Evolutionary conservation across 148 eudicot species (phyloP).

Genomic region (Pharnaceum exiguum): DNA sequence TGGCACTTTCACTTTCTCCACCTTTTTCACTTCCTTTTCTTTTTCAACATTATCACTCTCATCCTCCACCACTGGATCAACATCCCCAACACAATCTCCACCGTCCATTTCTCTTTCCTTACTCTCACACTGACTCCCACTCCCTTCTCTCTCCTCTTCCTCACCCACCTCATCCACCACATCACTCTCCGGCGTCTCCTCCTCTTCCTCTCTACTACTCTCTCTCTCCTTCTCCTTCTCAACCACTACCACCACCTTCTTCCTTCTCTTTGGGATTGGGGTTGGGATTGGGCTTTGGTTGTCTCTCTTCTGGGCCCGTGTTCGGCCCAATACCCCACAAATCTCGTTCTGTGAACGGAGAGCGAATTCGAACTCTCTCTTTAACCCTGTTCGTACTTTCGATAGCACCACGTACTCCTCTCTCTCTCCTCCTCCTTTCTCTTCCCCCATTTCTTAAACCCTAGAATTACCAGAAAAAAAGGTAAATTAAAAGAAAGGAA

Average conservation of each 20-base stretch:
- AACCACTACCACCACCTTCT: slow-evolving; percentile 3
- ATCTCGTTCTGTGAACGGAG: slow-evolving; percentile 49
- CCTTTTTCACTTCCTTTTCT: slow-evolving; percentile 6
- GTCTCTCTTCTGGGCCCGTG: slow-evolving; percentile 33
- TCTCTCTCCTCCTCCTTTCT: slow-evolving; percentile 21
- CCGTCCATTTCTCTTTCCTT: slow-evolving; percentile 24
- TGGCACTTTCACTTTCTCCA: slow-evolving; percentile 20
- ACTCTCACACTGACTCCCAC: slow-evolving; percentile 10
- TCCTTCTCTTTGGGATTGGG: slow-evolving; percentile 10
- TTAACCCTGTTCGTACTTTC: slow-evolving; percentile 29
- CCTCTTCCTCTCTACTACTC: slow-evolving; percentile 11
- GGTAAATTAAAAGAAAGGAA: not conserved
- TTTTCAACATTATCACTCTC: not conserved
- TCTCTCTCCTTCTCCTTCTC: not conserved
- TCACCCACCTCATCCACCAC: slow-evolving; percentile 27
- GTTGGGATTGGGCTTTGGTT: not conserved
- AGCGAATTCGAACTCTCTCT: slow-evolving; percentile 44
- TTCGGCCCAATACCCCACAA: slow-evolving; percentile 34
- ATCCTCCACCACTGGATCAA: slow-evolving; percentile 15
- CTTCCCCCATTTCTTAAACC: slow-evolving; percentile 16
- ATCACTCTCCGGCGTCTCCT: slow-evolving; percentile 29
- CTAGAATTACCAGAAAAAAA: not conserved
- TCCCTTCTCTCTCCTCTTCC: slow-evolving; percentile 23
- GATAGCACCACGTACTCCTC: slow-evolving; percentile 40
- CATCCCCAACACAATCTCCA: slow-evolving; percentile 6